Evolutionary conservation across 73 alveolate species (phyloP).

Genomic region (Stentor coeruleus): DNA sequence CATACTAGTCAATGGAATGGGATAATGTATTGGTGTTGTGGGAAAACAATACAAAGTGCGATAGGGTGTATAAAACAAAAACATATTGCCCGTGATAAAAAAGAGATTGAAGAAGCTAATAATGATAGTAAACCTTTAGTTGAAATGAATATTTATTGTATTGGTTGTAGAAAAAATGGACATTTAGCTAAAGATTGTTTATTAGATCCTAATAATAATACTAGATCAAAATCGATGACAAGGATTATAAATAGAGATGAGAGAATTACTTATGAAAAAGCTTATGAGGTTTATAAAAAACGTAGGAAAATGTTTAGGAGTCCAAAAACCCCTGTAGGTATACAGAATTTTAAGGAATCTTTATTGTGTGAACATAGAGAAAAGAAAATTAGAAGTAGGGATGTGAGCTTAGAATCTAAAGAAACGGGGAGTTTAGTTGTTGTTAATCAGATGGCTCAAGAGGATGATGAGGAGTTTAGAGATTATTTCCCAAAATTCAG

Average conservation of each 20-base stretch:
- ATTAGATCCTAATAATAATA: not conserved
- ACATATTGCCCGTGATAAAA: conserved; percentile 68
- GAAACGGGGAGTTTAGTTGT: too few relatives aligned
- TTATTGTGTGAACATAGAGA: too few relatives aligned
- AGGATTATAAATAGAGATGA: too few relatives aligned
- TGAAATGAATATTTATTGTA: not conserved
- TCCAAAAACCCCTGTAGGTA: not conserved
- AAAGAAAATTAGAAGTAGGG: too few relatives aligned
- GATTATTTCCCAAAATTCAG: too few relatives aligned
- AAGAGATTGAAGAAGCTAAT: conserved; percentile 28
- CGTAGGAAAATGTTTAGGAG: not conserved
- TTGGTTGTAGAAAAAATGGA: not conserved
- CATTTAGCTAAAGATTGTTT: not conserved
- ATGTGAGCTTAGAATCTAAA: too few relatives aligned
- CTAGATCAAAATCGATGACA: not conserved
- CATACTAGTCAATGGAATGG: conserved; percentile 55
- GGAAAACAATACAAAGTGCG: conserved; percentile 47
- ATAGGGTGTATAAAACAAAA: conserved; percentile 57
- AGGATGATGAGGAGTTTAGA: too few relatives aligned
- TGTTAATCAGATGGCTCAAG: too few relatives aligned
- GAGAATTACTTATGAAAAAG: not conserved
- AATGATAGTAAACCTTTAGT: not conserved
- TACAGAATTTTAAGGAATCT: too few relatives aligned
- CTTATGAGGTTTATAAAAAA: not conserved
- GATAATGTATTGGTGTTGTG: conserved; percentile 68